A percentile compares a stretch with the other conserved stretches of the same genome.
These are phyloP conservation scores for Fonsecaea pedrosoi DNA, from an alignment of 2,329 filamentous ascomycete species.

Conservation along the genomic window DNA sequence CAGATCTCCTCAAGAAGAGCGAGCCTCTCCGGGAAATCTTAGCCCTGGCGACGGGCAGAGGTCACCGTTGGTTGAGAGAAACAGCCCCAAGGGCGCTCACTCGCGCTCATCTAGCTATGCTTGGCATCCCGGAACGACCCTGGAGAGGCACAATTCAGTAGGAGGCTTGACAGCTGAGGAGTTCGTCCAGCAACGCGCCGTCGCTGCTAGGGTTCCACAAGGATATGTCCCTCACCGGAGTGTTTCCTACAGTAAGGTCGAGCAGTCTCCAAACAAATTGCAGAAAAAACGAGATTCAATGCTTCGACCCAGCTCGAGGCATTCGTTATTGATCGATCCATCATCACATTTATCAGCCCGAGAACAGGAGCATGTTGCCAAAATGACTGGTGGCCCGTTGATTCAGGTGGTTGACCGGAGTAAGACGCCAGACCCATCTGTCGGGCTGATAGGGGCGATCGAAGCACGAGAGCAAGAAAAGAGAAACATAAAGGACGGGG, in stretches of 20 bases:
- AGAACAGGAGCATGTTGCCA: constrained; percentile 87
- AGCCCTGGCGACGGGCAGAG: constrained; percentile 25
- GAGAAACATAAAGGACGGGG: constrained; percentile 70
- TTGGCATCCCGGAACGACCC: constrained; percentile 76
- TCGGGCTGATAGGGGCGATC: constrained; percentile 77
- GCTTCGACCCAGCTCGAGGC: constrained; percentile 47
- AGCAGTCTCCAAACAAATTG: constrained; percentile 37
- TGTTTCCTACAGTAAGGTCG: constrained; percentile 34
- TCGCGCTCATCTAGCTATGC: constrained; percentile 63
- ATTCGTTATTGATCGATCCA: constrained; percentile 50
- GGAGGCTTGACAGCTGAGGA: constrained; percentile 76
- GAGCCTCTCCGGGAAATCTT: constrained; percentile 18
- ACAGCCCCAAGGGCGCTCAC: constrained; percentile 29
- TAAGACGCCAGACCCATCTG: constrained; percentile 57
- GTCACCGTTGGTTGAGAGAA: constrained; percentile 16
- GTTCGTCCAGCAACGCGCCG: constrained; percentile 79
- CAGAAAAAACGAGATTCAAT: constrained; percentile 38
- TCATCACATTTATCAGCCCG: constrained; percentile 75
- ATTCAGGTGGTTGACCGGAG: constrained; percentile 68
- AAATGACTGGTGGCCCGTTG: constrained; percentile 77
- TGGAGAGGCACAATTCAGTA: constrained; percentile 54
- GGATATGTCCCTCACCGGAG: constrained; percentile 50
- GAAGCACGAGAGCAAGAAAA: constrained; percentile 80
- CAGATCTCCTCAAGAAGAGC: constrained; percentile 19
- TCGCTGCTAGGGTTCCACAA: constrained; percentile 58